Conservation (phyloP, 2,329 filamentous ascomycete genomes). For the Rutstroemia sp. region DNA sequence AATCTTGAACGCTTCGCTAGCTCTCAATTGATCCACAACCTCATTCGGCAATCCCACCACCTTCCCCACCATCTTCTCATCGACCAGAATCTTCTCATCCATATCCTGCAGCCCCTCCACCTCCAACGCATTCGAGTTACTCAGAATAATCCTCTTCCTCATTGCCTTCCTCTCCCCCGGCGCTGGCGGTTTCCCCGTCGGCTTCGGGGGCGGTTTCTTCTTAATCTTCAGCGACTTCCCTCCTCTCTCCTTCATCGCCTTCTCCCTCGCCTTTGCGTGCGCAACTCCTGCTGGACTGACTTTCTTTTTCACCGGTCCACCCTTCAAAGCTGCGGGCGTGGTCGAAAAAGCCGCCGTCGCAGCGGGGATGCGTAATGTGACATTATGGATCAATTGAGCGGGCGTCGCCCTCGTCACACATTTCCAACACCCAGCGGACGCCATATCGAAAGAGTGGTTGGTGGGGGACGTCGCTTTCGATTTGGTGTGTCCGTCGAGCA, state of each 20-base stretch:
- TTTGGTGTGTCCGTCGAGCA: neutral
- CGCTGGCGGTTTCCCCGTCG: slow-evolving; percentile 45
- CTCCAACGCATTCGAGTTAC: slow-evolving; percentile 85
- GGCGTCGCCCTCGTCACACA: slow-evolving; percentile 43
- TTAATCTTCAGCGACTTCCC: slow-evolving; percentile 32
- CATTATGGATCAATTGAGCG: slow-evolving; percentile 34
- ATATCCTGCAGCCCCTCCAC: slow-evolving; percentile 62
- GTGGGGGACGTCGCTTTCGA: neutral
- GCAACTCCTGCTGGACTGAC: neutral
- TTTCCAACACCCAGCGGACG: slow-evolving; percentile 50
- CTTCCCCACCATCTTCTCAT: slow-evolving; percentile 50
- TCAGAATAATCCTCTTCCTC: slow-evolving; percentile 83
- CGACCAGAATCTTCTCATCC: slow-evolving; percentile 44
- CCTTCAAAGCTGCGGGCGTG: slow-evolving; percentile 21
- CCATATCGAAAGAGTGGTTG: slow-evolving; percentile 34
- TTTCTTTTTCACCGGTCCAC: slow-evolving; percentile 1
- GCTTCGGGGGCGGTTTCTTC: slow-evolving; percentile 36
- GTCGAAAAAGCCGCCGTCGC: slow-evolving; percentile 19
- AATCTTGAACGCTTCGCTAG: slow-evolving; percentile 84
- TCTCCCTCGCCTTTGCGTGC: slow-evolving; percentile 10
- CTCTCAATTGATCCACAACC: slow-evolving; percentile 71
- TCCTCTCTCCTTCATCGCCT: no score
- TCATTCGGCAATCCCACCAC: slow-evolving; percentile 62
- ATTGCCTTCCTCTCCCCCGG: slow-evolving; percentile 80
- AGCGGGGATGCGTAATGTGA: slow-evolving; percentile 27